These are phyloP conservation scores for Yamadazyma phyllophila DNA, from an alignment of 805 yeast genomes.

Conservation along the genomic window DNA sequence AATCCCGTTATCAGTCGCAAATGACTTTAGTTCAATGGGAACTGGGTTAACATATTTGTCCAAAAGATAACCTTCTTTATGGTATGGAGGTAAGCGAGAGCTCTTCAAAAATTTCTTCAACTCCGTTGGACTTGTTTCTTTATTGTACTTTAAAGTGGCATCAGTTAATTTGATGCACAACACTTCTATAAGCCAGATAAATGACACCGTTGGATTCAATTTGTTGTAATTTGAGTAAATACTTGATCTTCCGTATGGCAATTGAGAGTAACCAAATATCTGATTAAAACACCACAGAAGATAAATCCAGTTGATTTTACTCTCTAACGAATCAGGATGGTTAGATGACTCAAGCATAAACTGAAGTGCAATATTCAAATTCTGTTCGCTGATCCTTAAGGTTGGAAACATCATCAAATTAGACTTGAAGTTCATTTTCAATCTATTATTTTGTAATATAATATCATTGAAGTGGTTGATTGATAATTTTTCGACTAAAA, in stretches of 20 bases:
- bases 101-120: not conserved
- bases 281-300: constrained; percentile 11
- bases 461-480: not conserved
- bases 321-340: constrained; percentile 17
- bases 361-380: constrained; percentile 14
- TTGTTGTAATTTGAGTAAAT: constrained; percentile 19
- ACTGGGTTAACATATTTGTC: constrained; percentile 1
- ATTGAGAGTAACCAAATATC: constrained; percentile 13
- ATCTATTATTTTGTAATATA: not conserved
- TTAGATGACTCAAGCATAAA: constrained; percentile 23
- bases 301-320: constrained; percentile 9
- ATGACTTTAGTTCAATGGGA: constrained; percentile 2
- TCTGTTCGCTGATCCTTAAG: constrained; percentile 6
- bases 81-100: constrained; percentile 12
- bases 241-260: constrained; percentile 13
- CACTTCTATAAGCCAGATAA: constrained; percentile 15
- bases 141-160: not conserved
- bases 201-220: constrained; percentile 21
- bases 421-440: not conserved
- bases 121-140: not conserved
- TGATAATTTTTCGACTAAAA: constrained; percentile 2
- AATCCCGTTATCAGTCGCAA: not conserved
- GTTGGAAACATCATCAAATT: constrained; percentile 6
- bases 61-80: constrained; percentile 7
- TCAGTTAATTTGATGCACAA: constrained; percentile 12